phyloP scores from a whole-genome alignment of 2,329 filamentous ascomycete genomes.

The Fusarium foetens region DNA sequence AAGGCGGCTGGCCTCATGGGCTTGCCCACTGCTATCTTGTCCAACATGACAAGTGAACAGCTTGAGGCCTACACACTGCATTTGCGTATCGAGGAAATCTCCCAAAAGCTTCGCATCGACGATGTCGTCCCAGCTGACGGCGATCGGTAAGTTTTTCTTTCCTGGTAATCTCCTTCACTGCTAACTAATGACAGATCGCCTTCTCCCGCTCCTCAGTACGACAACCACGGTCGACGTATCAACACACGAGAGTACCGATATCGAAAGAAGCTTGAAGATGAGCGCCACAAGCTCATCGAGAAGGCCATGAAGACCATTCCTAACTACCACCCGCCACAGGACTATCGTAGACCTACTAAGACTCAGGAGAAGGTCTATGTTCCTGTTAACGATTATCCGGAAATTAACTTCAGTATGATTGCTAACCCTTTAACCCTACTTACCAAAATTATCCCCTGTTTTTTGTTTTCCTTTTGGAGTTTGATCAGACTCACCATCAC shows the following conservation, averaged over 20 bases:
- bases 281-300: conserved; percentile 98
- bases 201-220: conserved; percentile 95
- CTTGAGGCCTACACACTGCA: conserved; percentile 97
- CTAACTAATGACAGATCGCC: conserved; percentile 74
- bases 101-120: conserved; percentile 98
- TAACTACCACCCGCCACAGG: conserved; percentile 98
- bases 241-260: conserved; percentile 99
- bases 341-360: conserved; percentile 98
- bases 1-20: conserved; percentile 99
- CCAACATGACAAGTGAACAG: conserved; percentile 98
- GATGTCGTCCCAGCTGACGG: conserved; percentile 98
- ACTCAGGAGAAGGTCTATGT: conserved; percentile 99
- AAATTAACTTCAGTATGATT: conserved; percentile 99
- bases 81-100: conserved; percentile 98
- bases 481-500: conserved; percentile 55
- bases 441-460: conserved; percentile 53
- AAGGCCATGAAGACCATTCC: conserved; percentile 99
- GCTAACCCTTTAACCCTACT: conserved; percentile 95
- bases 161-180: background rate
- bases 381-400: conserved; percentile 99
- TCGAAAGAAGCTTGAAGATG: conserved; percentile 96
- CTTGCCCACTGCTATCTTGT: conserved; percentile 92
- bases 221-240: conserved; percentile 99
- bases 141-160: conserved; percentile 75
- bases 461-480: conserved; percentile 56